These are phyloP conservation scores for Acacia melanoxylon DNA, from an alignment of 306 rosid genomes.

Conservation along the genomic window DNA sequence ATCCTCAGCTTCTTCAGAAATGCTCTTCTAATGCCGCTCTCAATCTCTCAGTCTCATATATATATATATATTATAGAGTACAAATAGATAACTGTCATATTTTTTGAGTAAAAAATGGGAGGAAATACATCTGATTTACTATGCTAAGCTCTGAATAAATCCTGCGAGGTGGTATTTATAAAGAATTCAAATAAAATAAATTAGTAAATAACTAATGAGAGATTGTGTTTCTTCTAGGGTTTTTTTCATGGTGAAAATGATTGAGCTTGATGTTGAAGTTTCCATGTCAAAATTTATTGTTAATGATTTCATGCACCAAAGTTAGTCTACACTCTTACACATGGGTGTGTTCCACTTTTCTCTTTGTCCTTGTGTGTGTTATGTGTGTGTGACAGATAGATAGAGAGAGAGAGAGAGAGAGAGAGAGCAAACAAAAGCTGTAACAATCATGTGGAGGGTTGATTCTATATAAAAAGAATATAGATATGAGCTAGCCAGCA, in stretches of 20 bases:
- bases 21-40: neutral
- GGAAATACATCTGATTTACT: neutral
- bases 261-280: neutral
- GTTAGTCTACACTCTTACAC: slow-evolving; percentile 10
- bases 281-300: neutral
- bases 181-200: neutral
- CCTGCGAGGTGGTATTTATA: neutral
- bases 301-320: neutral
- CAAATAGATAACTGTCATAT: neutral
- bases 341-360: slow-evolving; percentile 23
- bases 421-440: slow-evolving; percentile 10
- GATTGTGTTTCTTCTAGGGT: neutral
- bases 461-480: slow-evolving; percentile 23
- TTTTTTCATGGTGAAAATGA: neutral
- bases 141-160: neutral
- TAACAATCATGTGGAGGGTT: slow-evolving; percentile 38
- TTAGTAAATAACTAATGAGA: neutral
- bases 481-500: slow-evolving; percentile 37
- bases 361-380: slow-evolving; percentile 1
- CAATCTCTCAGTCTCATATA: neutral
- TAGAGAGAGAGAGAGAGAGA: neutral
- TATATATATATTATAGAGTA: neutral
- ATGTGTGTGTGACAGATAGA: neutral
- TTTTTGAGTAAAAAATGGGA: neutral
- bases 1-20: neutral